These are phyloP conservation scores for Solanum commersonii DNA, from an alignment of 257 asterid species.

Conservation along the genomic window DNA sequence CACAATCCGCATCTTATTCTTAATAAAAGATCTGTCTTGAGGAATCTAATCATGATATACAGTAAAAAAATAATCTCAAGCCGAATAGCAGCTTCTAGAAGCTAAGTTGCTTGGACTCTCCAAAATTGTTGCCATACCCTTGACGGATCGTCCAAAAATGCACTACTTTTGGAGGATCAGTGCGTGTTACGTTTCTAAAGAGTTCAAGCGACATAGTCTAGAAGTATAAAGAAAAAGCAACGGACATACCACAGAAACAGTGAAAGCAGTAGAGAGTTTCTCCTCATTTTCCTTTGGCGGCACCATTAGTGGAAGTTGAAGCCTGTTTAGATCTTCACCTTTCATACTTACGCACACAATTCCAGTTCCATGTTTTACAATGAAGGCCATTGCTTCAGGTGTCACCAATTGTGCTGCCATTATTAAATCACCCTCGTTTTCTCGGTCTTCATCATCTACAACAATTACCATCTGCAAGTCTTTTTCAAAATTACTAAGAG, in stretches of 20 bases:
- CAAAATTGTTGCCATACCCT: neutral
- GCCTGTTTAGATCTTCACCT: conserved; percentile 77
- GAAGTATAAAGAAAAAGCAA: neutral
- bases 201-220: neutral
- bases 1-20: neutral
- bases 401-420: conserved; percentile 94
- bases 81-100: neutral
- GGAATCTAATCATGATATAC: neutral
- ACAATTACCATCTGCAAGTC: conserved; percentile 82
- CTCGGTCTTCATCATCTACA: conserved; percentile 97
- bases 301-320: conserved; percentile 91
- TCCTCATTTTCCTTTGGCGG: conserved; percentile 83
- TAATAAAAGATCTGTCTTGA: neutral
- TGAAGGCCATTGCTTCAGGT: conserved; percentile 93
- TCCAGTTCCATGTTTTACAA: conserved; percentile 96
- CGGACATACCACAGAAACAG: conserved; percentile 80
- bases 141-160: neutral
- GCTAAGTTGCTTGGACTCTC: neutral
- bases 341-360: conserved; percentile 96
- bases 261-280: conserved; percentile 86
- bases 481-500: neutral
- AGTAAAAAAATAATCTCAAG: neutral
- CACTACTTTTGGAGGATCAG: neutral
- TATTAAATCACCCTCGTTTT: conserved; percentile 95
- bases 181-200: neutral